Conservation (phyloP, 2,329 filamentous ascomycete genomes). For the Clonostachys rhizophaga region DNA sequence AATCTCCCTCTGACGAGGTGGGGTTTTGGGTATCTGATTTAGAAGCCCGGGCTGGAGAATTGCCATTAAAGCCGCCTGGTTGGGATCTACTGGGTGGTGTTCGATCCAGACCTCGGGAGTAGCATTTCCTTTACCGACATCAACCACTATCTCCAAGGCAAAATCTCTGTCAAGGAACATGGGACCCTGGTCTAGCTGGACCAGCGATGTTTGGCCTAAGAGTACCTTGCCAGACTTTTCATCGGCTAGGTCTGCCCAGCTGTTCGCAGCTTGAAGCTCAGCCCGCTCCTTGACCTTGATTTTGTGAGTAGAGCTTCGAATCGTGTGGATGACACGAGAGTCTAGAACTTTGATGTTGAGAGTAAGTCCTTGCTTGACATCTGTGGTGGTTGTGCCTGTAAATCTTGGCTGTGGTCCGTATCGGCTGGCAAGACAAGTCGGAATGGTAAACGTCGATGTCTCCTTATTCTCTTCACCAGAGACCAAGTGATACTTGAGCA, state of each 20-base stretch:
- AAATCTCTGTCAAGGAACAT: slow-evolving; percentile 4
- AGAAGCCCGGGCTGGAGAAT: background rate
- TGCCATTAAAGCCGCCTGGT: slow-evolving; percentile 4
- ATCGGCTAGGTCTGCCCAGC: slow-evolving; percentile 4
- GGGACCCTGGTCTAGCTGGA: slow-evolving; percentile 2
- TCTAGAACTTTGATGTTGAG: background rate
- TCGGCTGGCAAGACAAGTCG: slow-evolving; percentile 5
- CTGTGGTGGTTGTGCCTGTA: background rate
- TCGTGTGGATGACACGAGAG: background rate
- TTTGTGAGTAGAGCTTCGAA: background rate
- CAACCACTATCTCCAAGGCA: slow-evolving; percentile 2
- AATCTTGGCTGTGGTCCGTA: background rate
- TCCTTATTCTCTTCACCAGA: background rate
- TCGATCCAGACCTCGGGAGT: slow-evolving; percentile 2
- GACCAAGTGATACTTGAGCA: slow-evolving; percentile 4
- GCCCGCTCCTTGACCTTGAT: slow-evolving; percentile 1
- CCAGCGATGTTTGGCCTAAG: background rate
- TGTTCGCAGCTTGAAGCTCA: background rate
- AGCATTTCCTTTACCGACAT: background rate
- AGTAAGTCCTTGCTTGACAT: background rate
- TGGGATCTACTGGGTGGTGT: background rate
- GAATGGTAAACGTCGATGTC: slow-evolving; percentile 4
- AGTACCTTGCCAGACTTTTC: background rate
- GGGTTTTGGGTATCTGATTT: background rate
- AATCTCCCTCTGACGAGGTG: background rate